A percentile compares a stretch with the other conserved stretches of the same genome.
phyloP scores from a whole-genome alignment of 805 yeast species.

The Metschnikowia corniflorae region DNA sequence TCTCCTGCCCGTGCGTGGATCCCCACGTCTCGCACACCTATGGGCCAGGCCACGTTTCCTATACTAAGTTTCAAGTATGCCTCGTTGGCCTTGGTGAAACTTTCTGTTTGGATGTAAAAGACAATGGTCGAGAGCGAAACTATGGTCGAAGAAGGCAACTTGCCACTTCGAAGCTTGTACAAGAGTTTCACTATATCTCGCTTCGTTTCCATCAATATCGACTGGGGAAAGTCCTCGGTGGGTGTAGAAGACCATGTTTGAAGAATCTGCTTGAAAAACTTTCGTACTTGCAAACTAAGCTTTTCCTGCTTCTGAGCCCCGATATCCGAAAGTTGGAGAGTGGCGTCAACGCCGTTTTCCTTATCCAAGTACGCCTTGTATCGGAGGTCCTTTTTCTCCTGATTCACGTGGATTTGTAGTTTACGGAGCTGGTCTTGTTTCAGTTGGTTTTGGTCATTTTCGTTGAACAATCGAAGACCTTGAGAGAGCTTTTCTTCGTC shows the following conservation, averaged over 20 bases:
- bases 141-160: constrained; percentile 43
- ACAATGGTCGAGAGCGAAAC: constrained; percentile 58
- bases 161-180: constrained; percentile 32
- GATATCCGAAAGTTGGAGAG: constrained; percentile 30
- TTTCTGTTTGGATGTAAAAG: constrained; percentile 53
- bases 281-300: constrained; percentile 41
- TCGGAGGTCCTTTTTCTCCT: constrained; percentile 17
- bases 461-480: constrained; percentile 14
- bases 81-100: constrained; percentile 56
- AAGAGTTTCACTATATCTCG: constrained; percentile 50
- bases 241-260: constrained; percentile 36
- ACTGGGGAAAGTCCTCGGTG: constrained; percentile 6
- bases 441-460: constrained; percentile 12
- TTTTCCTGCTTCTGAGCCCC: constrained; percentile 22
- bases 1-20: constrained; percentile 73
- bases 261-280: constrained; percentile 45
- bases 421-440: constrained; percentile 18
- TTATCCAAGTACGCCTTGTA: constrained; percentile 26
- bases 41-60: constrained; percentile 92
- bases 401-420: constrained; percentile 18
- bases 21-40: constrained; percentile 76
- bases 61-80: constrained; percentile 72
- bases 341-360: constrained; percentile 20
- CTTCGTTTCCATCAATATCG: constrained; percentile 33
- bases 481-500: constrained; percentile 6